Evolutionary conservation across 805 yeast species (phyloP).

Genomic region (Starmerella khaoyaiensis): DNA sequence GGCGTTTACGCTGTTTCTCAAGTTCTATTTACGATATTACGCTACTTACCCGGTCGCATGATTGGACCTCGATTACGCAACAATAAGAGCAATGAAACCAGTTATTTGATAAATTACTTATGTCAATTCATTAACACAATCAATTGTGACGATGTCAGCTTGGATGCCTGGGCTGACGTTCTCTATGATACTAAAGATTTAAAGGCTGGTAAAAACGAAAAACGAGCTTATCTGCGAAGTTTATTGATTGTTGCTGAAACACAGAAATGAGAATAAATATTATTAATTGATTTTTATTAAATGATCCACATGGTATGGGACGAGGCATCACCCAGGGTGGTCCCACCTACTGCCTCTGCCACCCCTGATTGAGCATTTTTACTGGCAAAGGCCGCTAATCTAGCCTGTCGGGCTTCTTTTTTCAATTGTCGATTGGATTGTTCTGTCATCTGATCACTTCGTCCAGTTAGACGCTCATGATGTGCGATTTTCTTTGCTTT

Average conservation of each 20-base stretch:
- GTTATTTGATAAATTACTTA: conserved; percentile 2
- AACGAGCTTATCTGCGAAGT: conserved; percentile 15
- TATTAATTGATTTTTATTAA: not conserved
- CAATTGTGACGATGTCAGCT: not conserved
- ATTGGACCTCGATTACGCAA: conserved; percentile 17
- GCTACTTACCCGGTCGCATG: conserved; percentile 16
- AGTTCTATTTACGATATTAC: conserved; percentile 15
- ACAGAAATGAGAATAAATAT: not conserved
- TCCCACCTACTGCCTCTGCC: conserved; percentile 15
- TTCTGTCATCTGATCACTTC: conserved; percentile 1
- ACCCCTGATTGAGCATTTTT: conserved; percentile 2
- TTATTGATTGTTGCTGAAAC: conserved; percentile 7
- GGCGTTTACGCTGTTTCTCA: conserved; percentile 34
- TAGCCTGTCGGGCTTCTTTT: conserved; percentile 15
- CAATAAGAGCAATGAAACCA: conserved; percentile 3
- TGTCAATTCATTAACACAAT: conserved; percentile 7
- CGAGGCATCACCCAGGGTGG: conserved; percentile 21
- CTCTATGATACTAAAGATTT: conserved; percentile 16
- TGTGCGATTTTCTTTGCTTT: conserved; percentile 22
- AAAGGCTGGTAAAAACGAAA: conserved; percentile 14
- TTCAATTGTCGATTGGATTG: conserved; percentile 19
- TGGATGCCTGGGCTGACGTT: conserved; percentile 15
- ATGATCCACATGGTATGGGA: conserved; percentile 21
- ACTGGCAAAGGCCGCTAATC: conserved; percentile 6
- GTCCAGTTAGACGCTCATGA: conserved; percentile 7